Evolutionary conservation across 805 yeast genomes (phyloP).

Genomic region (Yarrowia sp.): DNA sequence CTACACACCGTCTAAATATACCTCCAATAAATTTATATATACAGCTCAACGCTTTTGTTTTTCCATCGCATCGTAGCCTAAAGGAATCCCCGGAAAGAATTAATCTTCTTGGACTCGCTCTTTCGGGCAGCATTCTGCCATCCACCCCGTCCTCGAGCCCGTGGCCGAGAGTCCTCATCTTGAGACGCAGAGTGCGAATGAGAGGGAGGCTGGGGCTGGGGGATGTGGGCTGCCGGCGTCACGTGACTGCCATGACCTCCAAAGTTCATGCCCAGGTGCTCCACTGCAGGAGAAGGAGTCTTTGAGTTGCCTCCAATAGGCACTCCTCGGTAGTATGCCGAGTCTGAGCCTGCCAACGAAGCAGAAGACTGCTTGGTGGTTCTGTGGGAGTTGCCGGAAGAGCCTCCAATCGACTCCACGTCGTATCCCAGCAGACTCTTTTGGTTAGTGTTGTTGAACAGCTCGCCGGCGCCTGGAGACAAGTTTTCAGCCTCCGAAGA

Average conservation of each 20-base stretch:
- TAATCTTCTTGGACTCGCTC: conserved; percentile 26
- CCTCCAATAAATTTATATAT: conserved; percentile 17
- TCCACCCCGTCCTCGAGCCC: conserved; percentile 30
- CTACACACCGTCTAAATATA: not conserved
- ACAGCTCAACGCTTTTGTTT: conserved; percentile 1
- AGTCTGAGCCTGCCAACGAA: conserved; percentile 21
- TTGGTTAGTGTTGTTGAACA: conserved; percentile 28
- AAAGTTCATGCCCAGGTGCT: conserved; percentile 27
- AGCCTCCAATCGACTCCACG: conserved; percentile 23
- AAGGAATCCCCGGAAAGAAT: conserved; percentile 24
- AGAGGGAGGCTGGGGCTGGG: conserved; percentile 10
- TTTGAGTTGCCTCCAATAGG: conserved; percentile 23
- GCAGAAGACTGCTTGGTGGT: conserved; percentile 32
- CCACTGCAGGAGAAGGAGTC: conserved; percentile 27
- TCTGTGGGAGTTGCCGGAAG: conserved; percentile 21
- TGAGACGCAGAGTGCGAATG: conserved; percentile 2
- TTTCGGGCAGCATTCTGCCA: conserved; percentile 31
- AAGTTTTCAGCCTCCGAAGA: conserved; percentile 22
- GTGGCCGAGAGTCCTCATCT: conserved; percentile 13
- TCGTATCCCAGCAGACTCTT: conserved; percentile 27
- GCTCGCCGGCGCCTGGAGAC: conserved; percentile 23
- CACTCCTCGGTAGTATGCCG: conserved; percentile 14
- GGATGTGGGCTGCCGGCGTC: not conserved
- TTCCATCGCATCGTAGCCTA: not conserved
- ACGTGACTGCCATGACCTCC: conserved; percentile 6